Conservation (phyloP, 2,329 filamentous ascomycete genomes). For the Colletotrichum endophyticum region DNA sequence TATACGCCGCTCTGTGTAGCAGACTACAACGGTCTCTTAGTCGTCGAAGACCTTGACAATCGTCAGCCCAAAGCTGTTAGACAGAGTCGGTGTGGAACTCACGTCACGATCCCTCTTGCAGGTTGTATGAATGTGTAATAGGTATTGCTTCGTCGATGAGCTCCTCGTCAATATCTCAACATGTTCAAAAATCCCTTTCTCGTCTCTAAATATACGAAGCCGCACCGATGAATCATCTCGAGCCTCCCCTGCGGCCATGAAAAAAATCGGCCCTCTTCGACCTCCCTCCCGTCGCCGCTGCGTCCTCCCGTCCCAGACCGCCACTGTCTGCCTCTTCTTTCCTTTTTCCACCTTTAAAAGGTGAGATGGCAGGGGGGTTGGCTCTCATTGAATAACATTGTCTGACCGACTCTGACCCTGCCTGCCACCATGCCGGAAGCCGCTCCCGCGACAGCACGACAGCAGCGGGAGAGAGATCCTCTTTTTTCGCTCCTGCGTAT, state of each 20-base stretch:
- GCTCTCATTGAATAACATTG: not conserved
- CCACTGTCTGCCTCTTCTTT: slow-evolving; percentile 14
- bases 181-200: not conserved
- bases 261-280: slow-evolving; percentile 3
- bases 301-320: slow-evolving; percentile 12
- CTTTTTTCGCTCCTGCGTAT: not conserved
- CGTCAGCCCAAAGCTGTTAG: not conserved
- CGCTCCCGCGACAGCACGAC: not conserved
- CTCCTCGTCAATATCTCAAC: not conserved
- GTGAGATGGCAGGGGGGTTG: not conserved
- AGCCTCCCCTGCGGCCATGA: not conserved
- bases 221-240: not conserved
- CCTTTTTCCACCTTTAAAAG: not conserved
- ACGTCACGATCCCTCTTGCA: fast-evolving
- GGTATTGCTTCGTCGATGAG: not conserved
- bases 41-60: not conserved
- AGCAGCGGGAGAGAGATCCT: not conserved
- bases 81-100: not conserved
- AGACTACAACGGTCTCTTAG: no score
- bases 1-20: not conserved
- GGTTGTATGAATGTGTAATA: fast-evolving
- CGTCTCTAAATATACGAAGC: not conserved
- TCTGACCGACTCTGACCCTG: not conserved
- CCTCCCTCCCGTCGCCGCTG: not conserved
- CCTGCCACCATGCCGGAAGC: not conserved